Percentiles rank a stretch among this genome's conserved stretches.
phyloP scores from a whole-genome alignment of 2,329 filamentous ascomycete genomes.

The Fusarium lyarnte region DNA sequence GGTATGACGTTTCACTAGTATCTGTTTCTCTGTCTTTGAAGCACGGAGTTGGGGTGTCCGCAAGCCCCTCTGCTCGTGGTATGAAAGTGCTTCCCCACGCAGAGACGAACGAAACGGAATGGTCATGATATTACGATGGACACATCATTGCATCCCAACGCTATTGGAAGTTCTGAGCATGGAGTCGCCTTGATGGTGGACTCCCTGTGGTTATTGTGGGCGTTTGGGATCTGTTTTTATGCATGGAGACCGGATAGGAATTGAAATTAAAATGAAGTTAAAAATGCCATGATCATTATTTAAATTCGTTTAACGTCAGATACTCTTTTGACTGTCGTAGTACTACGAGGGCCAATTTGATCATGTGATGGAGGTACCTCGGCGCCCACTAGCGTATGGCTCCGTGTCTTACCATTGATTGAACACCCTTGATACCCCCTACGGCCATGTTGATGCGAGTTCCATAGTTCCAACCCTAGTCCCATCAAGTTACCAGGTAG shows the following conservation, averaged over 20 bases:
- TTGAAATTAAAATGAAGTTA: constrained; percentile 20
- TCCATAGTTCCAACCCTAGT: not conserved
- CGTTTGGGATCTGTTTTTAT: constrained; percentile 10
- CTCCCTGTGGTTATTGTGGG: constrained; percentile 21
- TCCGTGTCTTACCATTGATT: not conserved
- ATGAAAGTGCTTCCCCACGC: constrained; percentile 60
- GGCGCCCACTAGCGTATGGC: not conserved
- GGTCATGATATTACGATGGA: constrained; percentile 42
- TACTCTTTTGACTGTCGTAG: not conserved
- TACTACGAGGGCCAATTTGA: not conserved
- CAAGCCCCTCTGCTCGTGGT: constrained; percentile 57
- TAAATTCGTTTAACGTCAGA: not conserved
- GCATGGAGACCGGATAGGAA: not conserved
- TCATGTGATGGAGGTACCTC: not conserved
- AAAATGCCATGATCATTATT: constrained; percentile 29
- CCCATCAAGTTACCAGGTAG: not conserved
- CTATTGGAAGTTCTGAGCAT: constrained; percentile 15
- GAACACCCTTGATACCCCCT: not conserved
- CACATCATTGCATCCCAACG: not conserved
- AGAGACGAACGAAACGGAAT: constrained; percentile 49
- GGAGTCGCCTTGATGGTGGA: constrained; percentile 1
- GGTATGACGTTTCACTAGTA: constrained; percentile 58
- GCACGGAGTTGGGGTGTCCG: constrained; percentile 63
- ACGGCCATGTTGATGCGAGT: not conserved
- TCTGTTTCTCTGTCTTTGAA: constrained; percentile 58